These are phyloP conservation scores for Calonectria hongkongensis DNA, from an alignment of 2,329 filamentous ascomycete species.

Conservation along the genomic window DNA sequence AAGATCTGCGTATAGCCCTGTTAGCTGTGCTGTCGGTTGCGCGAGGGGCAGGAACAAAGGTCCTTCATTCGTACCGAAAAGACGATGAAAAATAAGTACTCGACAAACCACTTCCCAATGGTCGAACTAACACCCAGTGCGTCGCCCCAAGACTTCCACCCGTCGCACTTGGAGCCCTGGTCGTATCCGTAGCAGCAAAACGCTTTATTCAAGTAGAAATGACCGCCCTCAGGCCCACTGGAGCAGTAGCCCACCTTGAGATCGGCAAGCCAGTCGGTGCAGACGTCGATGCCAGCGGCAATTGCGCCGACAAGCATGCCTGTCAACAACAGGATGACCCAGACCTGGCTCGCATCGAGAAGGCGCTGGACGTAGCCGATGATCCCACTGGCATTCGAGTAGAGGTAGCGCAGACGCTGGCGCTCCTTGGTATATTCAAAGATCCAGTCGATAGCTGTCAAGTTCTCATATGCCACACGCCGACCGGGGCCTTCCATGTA, in stretches of 20 bases:
- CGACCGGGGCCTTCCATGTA: conserved; percentile 91
- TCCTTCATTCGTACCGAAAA: conserved; percentile 78
- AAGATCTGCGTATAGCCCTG: conserved; percentile 71
- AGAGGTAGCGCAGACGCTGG: conserved; percentile 86
- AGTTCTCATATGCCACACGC: conserved; percentile 94
- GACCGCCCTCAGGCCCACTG: conserved; percentile 83
- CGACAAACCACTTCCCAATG: conserved; percentile 85
- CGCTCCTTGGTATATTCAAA: conserved; percentile 98
- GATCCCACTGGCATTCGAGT: conserved; percentile 80
- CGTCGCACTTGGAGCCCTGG: conserved; percentile 85
- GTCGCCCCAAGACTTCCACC: conserved; percentile 90
- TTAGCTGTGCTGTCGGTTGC: conserved; percentile 41
- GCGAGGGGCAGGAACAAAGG: neutral
- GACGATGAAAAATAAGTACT: conserved; percentile 91
- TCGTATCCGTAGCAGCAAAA: conserved; percentile 98
- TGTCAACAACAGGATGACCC: conserved; percentile 90
- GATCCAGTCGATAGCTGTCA: conserved; percentile 99
- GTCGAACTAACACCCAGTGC: conserved; percentile 80
- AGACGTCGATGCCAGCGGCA: conserved; percentile 92
- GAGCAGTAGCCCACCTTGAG: conserved; percentile 93
- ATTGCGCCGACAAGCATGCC: conserved; percentile 89
- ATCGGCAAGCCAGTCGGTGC: conserved; percentile 94
- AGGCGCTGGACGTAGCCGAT: conserved; percentile 83
- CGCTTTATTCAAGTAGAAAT: conserved; percentile 91
- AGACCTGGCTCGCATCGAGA: conserved; percentile 91